Percentiles rank a stretch among this genome's conserved stretches.
These are phyloP conservation scores for Claviceps digitariae DNA, from an alignment of 2,329 filamentous ascomycete species.

Conservation along the genomic window DNA sequence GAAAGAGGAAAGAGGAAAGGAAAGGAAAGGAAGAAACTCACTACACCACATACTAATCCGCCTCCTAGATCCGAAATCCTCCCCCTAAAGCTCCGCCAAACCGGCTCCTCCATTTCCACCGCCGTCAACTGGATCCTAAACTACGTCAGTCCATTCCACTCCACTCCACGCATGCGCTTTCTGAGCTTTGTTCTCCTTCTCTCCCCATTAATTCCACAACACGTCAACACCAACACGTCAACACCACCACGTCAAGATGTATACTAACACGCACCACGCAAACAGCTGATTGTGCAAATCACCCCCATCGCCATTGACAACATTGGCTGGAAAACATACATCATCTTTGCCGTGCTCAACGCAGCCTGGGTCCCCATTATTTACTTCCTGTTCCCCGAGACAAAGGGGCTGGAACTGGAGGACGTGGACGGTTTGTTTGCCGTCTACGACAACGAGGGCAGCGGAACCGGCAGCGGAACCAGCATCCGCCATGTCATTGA, in stretches of 20 bases:
- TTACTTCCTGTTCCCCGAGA: slow-evolving; percentile 18
- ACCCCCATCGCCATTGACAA: slow-evolving; percentile 10
- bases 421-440: slow-evolving; percentile 21
- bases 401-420: slow-evolving; percentile 27
- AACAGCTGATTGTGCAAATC: slow-evolving; percentile 8
- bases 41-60: no score
- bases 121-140: slow-evolving; percentile 22
- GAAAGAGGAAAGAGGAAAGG: no score
- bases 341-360: slow-evolving; percentile 17
- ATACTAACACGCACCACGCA: neutral
- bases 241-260: neutral
- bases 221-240: no score
- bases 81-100: slow-evolving; percentile 17
- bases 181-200: neutral
- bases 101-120: slow-evolving; percentile 19
- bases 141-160: slow-evolving; percentile 12
- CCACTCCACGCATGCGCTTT: neutral
- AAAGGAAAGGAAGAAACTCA: no score
- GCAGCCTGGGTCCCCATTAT: slow-evolving; percentile 15
- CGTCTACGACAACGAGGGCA: neutral
- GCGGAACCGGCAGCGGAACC: neutral
- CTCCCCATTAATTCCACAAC: no score
- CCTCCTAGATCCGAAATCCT: slow-evolving; percentile 18
- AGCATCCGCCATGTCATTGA: neutral
- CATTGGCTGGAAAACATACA: slow-evolving; percentile 16